Evolutionary conservation across 257 asterid genomes (phyloP), one percentile per base, ranked within the genome.

Genomic region (Penstemon newberryi): DNA sequence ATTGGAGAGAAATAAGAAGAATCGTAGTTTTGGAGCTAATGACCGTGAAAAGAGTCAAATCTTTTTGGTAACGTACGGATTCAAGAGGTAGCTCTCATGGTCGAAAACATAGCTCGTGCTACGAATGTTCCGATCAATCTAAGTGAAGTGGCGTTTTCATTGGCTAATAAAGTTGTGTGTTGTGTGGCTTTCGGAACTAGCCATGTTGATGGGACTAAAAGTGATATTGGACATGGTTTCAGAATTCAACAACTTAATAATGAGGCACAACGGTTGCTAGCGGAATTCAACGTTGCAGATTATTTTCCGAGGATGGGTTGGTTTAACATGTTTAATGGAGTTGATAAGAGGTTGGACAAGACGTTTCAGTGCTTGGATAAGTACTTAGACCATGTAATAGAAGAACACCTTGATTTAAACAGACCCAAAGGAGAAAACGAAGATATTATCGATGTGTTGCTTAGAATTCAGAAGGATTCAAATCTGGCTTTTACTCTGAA

Each of bases 171-270:
- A 11, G 60, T 85, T 6, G 77, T 80, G 7, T 43, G 79, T 11
- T 80, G 84, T 5, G 86, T 71, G 45, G 88, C 83, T n/a, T 75
- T 85, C 3, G 87, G 89, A n/a, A 46, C 47, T 6, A 45, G 33
- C 5, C 37, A 45, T 9, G 63, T 8, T 12, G 77, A 60, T 37
- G 33, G 33, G 33, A 25, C 33, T 25, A 25, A 25, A 25, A 25
- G 33, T 25, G 37, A 33, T 9, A 15, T 15, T 15, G 70, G 57
- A 8, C 54, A 67, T 4, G 33, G 12, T 5, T 19, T 18, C 7
- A 8, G 3, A 4, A 78, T 85, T 59, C 60, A 60, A 64, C 70
- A 73, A 5, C 45, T 76, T 38, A 43, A 83, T 12, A 25, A 6
- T 4, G 82, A 74, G 7, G 18, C 67, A 6, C 80, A 74, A 33